Base-by-base conservation (phyloP, 495 filamentous ascomycete genomes). In the Podospora appendiculata region DNA sequence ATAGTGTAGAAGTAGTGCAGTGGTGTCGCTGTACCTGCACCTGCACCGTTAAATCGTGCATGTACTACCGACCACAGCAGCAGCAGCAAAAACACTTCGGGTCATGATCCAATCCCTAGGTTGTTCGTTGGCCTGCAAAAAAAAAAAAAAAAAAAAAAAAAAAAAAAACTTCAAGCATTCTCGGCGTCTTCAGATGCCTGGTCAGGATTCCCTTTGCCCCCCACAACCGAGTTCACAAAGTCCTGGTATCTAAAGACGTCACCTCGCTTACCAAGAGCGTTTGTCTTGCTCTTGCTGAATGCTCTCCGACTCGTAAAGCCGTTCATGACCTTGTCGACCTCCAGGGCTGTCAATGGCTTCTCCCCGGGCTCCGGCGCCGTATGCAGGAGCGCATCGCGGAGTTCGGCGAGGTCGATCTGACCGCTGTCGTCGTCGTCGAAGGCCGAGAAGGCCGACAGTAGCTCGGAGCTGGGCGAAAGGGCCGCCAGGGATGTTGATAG, bases 351-450 rank as follows among this genome's bases (percentile, higher is more conserved):
- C 64, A 96, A 67, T 5, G 77, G 65, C 45, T 65, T 63, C 58
- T 86, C 86, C 36, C 84, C 91, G 1, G 78, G 74, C 54, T 91
- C 89, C 2, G 88, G 87, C 10, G 80, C 79, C 7, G 90, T 95
- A 57, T 91, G 78, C 45, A 95, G 61, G 45, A 98, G 65, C 3
- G 92, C 89, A 57, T 92, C 87, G 36, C 86, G 79, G 45, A 98
- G 70, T 66, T 95, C 92, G 1, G 67, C 76, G 14, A 93, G 73
- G 60, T 96, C 89, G 33, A 97, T 81, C 65, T 95, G 89, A 8
- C 94, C 93, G 60, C 87, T 90, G 65, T 98, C 93, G 57, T 94
- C 89, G 55, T 94, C 88, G 60, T 98, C 93, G 58, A 98, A 98
- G 0, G 94, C 94, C 9, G 87, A 86, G 56, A 98, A 89, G 0